Evolutionary conservation across 2,329 filamentous ascomycete species (phyloP), one percentile per base, ranked within the genome.

Genomic region (Verticillium longisporum): DNA sequence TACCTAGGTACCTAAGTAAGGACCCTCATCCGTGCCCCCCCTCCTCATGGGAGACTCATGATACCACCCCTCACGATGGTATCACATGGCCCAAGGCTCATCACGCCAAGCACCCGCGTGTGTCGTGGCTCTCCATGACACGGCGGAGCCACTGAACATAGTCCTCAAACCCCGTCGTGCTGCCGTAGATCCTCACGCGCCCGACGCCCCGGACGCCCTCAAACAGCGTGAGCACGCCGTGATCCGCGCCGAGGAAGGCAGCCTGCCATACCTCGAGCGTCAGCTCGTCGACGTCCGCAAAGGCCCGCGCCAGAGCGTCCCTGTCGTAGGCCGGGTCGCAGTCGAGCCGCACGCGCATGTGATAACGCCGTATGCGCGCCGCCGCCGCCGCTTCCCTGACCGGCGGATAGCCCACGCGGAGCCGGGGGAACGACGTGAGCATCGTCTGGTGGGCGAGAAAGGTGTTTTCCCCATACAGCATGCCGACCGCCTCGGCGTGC

Each of bases 391-490:
- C 67, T 61, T 70, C 67, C 56, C 68, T 67, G 61, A 75, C 64
- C 31, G 72, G 74, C 37, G 67, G 64, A 64, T 71, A 71, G 64
- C 69, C 68, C 57, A 66, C 59, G 57, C 69, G 70, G 45, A 79
- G 74, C n/a, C 74, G 73, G 7, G 78, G 78, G 61, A 77, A 75
- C 3, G 69, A 64, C 6, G 77, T 71, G 9, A 81, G 75, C 18
- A 78, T 69, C 4, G 69, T 69, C 1, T 71, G 70, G 68, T 80
- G 76, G 13, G 77, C 75, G 61, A 75, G 64, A 69, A 80, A 81
- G 50, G 71, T 75, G 71, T 81, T 81, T 62, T 62, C 62, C 26
- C 66, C 62, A 69, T 81, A 81, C 53, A 81, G 75, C 21, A 80
- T 61, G 4, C 74, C 70, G 0, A 69, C 67, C 50, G 74, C 74